phyloP scores from a whole-genome alignment of 768 basidiomycete species.

The Kockovaella imperatae region DNA sequence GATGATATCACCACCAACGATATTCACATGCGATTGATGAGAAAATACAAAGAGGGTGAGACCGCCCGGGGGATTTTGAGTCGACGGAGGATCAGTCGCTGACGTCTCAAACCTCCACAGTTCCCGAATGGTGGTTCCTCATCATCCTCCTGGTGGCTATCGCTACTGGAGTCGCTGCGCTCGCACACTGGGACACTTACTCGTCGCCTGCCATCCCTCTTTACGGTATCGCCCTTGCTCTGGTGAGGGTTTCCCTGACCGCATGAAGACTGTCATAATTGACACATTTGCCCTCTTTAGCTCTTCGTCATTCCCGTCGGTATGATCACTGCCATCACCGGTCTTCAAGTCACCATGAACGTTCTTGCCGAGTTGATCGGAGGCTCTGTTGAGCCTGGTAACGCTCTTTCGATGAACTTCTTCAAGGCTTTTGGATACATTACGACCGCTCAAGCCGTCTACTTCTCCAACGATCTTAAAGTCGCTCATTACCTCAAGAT shows the following conservation, averaged over 20 bases:
- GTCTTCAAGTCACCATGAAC: constrained; percentile 45
- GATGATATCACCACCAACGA: constrained; percentile 12
- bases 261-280: not conserved
- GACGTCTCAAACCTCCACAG: no score
- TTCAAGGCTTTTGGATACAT: constrained; percentile 50
- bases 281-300: not conserved
- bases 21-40: constrained; percentile 4
- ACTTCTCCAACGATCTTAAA: constrained; percentile 68
- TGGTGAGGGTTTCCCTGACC: not conserved
- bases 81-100: constrained; percentile 49
- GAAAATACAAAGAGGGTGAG: constrained; percentile 3
- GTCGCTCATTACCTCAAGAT: constrained; percentile 60
- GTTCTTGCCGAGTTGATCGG: constrained; percentile 47
- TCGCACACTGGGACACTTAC: not conserved
- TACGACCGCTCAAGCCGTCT: constrained; percentile 55
- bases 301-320: constrained; percentile 47
- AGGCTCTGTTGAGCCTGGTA: constrained; percentile 44
- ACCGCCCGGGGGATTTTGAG: constrained; percentile 57
- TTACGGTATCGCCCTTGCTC: not conserved
- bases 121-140: constrained; percentile 58
- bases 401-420: constrained; percentile 45
- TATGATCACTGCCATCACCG: constrained; percentile 64
- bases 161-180: constrained; percentile 53
- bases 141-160: constrained; percentile 49
- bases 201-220: not conserved